Percentiles rank a stretch among this genome's conserved stretches.
phyloP scores from a whole-genome alignment of 495 filamentous ascomycete genomes.

The Cetradonia linearis region DNA sequence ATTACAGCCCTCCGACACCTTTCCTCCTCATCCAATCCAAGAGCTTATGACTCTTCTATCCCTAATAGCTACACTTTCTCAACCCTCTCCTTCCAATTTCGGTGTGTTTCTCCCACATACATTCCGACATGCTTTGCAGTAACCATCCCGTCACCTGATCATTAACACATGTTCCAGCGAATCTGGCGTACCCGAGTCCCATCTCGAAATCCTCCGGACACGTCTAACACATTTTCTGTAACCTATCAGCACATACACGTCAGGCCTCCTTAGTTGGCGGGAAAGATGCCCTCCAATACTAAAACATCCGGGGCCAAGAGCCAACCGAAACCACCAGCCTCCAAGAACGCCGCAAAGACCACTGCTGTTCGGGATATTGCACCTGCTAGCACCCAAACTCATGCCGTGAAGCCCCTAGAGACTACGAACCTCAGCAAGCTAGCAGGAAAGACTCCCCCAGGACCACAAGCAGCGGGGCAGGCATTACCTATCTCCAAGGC shows the following conservation, averaged over 20 bases:
- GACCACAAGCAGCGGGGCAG: background rate
- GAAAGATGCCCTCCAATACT: conserved; percentile 23
- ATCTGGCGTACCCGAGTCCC: background rate
- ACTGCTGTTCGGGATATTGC: background rate
- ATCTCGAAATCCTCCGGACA: background rate
- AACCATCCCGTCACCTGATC: background rate
- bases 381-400: background rate
- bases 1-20: background rate
- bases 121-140: background rate
- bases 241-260: background rate
- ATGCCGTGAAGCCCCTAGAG: conserved; percentile 3
- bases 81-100: background rate
- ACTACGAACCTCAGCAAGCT: conserved; percentile 1
- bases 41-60: background rate
- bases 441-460: background rate
- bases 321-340: conserved; percentile 8
- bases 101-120: background rate
- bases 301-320: conserved; percentile 20
- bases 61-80: background rate
- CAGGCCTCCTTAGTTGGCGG: background rate
- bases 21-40: background rate
- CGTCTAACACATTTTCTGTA: background rate
- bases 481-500: conserved; percentile 4
- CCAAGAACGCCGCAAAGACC: conserved; percentile 6
- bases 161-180: background rate